Evolutionary conservation across 345 rosid genomes (phyloP).

Genomic region (Pugionium dolabratum): DNA sequence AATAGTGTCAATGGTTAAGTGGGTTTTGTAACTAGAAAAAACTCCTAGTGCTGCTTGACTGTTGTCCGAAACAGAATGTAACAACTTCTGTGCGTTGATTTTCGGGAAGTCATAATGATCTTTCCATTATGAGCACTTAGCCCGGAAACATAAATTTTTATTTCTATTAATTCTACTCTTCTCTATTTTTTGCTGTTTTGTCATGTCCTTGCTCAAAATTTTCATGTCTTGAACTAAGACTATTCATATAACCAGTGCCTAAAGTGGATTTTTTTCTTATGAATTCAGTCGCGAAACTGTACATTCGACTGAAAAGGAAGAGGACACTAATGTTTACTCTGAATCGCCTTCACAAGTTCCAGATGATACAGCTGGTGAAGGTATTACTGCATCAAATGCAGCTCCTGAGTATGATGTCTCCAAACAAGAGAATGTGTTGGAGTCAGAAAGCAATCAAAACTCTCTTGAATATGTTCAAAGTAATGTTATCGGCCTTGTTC

Average conservation of each 20-base stretch:
- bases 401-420: slow-evolving; percentile 57
- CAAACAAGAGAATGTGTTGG: slow-evolving; percentile 55
- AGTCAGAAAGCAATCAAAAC: slow-evolving; percentile 59
- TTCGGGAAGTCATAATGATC: slow-evolving; percentile 6
- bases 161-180: background rate
- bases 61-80: background rate
- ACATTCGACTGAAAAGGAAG: slow-evolving; percentile 51
- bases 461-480: slow-evolving; percentile 59
- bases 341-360: slow-evolving; percentile 51
- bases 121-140: slow-evolving; percentile 1
- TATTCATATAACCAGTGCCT: slow-evolving; percentile 14
- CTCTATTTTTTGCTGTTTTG: background rate
- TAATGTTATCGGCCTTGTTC: slow-evolving; percentile 60
- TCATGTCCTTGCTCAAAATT: background rate
- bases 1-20: slow-evolving; percentile 8
- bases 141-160: background rate
- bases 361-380: slow-evolving; percentile 60
- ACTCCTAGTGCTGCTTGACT: slow-evolving; percentile 5
- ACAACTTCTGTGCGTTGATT: background rate
- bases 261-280: slow-evolving; percentile 9
- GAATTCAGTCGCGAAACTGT: slow-evolving; percentile 51
- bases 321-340: slow-evolving; percentile 50
- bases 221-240: slow-evolving; percentile 18
- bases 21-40: slow-evolving; percentile 7
- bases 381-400: slow-evolving; percentile 48